Percentiles rank a stretch among this genome's conserved stretches.
Conservation (phyloP, 2,329 filamentous ascomycete species). For the Bisporella sp. region DNA sequence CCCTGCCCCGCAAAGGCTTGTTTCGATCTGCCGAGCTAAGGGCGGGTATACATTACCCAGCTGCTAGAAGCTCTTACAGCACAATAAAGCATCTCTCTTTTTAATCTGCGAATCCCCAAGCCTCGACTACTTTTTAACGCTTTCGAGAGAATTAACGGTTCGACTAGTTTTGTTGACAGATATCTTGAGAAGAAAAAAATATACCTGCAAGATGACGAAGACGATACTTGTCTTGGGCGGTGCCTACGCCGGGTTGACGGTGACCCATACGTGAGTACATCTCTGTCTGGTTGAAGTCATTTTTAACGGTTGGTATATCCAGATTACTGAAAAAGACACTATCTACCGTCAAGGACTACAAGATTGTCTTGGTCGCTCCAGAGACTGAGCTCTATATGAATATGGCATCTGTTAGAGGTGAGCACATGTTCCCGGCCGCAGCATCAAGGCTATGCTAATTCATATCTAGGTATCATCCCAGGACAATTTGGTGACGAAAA, state of each 20-base stretch:
- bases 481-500: slow-evolving; percentile 37
- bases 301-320: neutral
- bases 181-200: too few relatives aligned
- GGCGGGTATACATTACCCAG: too few relatives aligned
- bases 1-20: too few relatives aligned
- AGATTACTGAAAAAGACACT: slow-evolving; percentile 38
- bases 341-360: slow-evolving; percentile 33
- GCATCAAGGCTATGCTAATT: neutral
- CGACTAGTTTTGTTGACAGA: too few relatives aligned
- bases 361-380: slow-evolving; percentile 47
- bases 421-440: neutral
- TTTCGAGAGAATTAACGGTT: too few relatives aligned
- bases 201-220: slow-evolving; percentile 13
- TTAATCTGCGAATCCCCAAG: too few relatives aligned
- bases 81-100: too few relatives aligned
- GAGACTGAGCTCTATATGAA: slow-evolving; percentile 44
- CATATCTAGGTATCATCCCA: slow-evolving; percentile 28
- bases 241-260: slow-evolving; percentile 44
- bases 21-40: too few relatives aligned
- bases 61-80: too few relatives aligned
- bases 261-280: slow-evolving; percentile 38
- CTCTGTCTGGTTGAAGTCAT: neutral
- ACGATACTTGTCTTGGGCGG: slow-evolving; percentile 45
- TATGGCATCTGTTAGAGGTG: slow-evolving; percentile 39
- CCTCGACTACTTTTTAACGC: too few relatives aligned